Percentiles rank a stretch among this genome's conserved stretches.
These are phyloP conservation scores for Sodiomyces alkalinus DNA, from an alignment of 2,329 filamentous ascomycete species.

Conservation along the genomic window DNA sequence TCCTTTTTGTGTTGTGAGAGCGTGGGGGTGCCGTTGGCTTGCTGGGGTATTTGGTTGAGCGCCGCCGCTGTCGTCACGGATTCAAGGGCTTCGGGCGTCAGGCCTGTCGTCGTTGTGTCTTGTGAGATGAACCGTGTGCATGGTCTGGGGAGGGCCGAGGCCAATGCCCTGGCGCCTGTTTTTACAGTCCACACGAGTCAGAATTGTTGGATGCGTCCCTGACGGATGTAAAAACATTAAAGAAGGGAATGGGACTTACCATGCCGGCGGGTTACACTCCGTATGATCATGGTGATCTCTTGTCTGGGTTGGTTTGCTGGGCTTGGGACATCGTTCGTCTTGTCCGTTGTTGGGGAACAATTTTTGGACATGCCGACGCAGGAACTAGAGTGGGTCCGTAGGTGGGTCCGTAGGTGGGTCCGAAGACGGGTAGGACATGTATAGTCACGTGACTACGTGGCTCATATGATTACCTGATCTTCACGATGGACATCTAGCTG, in stretches of 20 bases:
- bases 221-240: conserved; percentile 4
- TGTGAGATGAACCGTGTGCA: conserved; percentile 24
- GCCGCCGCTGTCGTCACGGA: conserved; percentile 7
- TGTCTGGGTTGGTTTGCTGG: conserved; percentile 27
- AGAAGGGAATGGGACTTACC: conserved; percentile 21
- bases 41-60: conserved; percentile 3
- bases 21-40: not conserved
- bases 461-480: no score
- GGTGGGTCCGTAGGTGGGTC: no score
- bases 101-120: conserved; percentile 12
- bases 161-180: conserved; percentile 38
- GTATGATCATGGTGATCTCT: conserved; percentile 35
- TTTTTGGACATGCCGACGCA: conserved; percentile 6
- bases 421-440: no score
- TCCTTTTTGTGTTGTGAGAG: not conserved
- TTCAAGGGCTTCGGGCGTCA: conserved; percentile 11
- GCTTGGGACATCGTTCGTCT: no score
- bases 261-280: conserved; percentile 38
- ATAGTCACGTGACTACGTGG: no score
- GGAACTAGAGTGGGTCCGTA: no score
- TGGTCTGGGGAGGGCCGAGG: conserved; percentile 23
- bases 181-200: no score
- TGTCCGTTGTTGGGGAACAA: conserved; percentile 8
- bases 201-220: conserved; percentile 9
- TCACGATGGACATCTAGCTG: no score